Percentiles rank a stretch among this genome's conserved stretches.
These are phyloP conservation scores for Geum urbanum DNA, from an alignment of 306 rosid genomes.

Conservation along the genomic window DNA sequence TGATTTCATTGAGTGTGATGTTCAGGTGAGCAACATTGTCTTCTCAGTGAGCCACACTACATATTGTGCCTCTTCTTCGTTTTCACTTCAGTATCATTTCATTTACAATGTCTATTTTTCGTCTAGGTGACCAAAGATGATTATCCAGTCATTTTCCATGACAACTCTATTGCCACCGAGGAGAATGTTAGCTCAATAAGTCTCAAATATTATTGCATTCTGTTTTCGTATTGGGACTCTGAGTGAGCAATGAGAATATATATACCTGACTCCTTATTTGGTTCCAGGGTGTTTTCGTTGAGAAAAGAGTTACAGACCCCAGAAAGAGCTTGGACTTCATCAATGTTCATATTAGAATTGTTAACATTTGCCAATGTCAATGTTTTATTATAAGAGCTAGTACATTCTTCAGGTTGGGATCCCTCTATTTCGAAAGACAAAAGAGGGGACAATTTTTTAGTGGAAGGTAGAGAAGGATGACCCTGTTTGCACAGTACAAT, in stretches of 20 bases:
- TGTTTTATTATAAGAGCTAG: not conserved
- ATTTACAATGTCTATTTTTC: slow-evolving; percentile 7
- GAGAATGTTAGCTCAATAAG: slow-evolving; percentile 44
- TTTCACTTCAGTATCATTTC: slow-evolving; percentile 1
- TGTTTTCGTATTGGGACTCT: not conserved
- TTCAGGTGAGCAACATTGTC: slow-evolving; percentile 49
- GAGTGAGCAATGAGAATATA: not conserved
- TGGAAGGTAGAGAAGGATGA: slow-evolving; percentile 76
- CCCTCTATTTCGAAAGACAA: slow-evolving; percentile 45
- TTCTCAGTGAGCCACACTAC: not conserved
- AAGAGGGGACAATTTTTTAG: slow-evolving; percentile 42
- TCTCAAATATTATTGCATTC: not conserved
- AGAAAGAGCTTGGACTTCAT: slow-evolving; percentile 31
- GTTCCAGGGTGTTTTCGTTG: slow-evolving; percentile 58
- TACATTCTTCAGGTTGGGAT: slow-evolving; percentile 35
- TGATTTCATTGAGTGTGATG: slow-evolving; percentile 73
- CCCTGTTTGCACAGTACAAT: slow-evolving; percentile 63
- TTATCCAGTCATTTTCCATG: slow-evolving; percentile 83
- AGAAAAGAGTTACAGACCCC: slow-evolving; percentile 63
- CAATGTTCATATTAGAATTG: not conserved
- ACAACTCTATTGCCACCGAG: slow-evolving; percentile 43
- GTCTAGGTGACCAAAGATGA: slow-evolving; percentile 78
- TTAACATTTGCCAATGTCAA: not conserved
- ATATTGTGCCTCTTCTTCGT: slow-evolving; percentile 13
- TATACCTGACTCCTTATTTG: not conserved